phyloP scores from a whole-genome alignment of 148 eudicot genomes.

The Fagopyrum esculentum region DNA sequence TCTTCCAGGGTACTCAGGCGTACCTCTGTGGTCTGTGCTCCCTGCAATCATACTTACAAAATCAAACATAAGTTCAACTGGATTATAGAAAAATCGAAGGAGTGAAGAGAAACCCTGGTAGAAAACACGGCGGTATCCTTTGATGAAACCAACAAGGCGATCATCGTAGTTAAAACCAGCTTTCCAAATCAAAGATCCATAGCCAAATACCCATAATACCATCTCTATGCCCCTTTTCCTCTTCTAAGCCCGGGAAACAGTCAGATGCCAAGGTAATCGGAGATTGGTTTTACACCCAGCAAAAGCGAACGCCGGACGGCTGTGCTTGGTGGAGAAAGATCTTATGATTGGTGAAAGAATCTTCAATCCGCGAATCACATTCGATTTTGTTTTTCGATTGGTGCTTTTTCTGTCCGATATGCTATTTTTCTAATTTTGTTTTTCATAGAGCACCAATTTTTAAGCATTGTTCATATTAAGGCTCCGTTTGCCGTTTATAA shows the following conservation, averaged over 20 bases:
- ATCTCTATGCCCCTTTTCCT: conserved; percentile 19
- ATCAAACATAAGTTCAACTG: conserved; percentile 2
- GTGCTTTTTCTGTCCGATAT: too few species aligned
- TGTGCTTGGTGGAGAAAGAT: not conserved
- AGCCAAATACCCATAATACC: conserved; percentile 96
- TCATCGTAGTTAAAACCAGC: conserved; percentile 80
- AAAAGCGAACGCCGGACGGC: not conserved
- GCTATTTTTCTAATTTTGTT: too few species aligned
- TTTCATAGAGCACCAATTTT: too few species aligned
- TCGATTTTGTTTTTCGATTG: too few species aligned
- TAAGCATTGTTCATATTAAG: too few species aligned
- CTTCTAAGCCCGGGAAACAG: not conserved
- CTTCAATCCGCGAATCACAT: not conserved
- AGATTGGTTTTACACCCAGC: not conserved
- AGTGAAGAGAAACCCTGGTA: conserved; percentile 48
- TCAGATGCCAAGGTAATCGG: not conserved
- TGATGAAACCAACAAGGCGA: conserved; percentile 78
- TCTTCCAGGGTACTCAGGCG: conserved; percentile 85
- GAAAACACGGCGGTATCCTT: conserved; percentile 82
- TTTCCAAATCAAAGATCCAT: conserved; percentile 95
- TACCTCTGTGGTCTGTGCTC: conserved; percentile 97
- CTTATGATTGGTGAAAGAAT: not conserved
- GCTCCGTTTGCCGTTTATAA: too few species aligned
- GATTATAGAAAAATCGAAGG: not conserved
- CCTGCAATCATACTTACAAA: conserved; percentile 32